These are phyloP conservation scores for Saccharata proteae DNA, from an alignment of 2,329 filamentous ascomycete species.

Conservation along the genomic window DNA sequence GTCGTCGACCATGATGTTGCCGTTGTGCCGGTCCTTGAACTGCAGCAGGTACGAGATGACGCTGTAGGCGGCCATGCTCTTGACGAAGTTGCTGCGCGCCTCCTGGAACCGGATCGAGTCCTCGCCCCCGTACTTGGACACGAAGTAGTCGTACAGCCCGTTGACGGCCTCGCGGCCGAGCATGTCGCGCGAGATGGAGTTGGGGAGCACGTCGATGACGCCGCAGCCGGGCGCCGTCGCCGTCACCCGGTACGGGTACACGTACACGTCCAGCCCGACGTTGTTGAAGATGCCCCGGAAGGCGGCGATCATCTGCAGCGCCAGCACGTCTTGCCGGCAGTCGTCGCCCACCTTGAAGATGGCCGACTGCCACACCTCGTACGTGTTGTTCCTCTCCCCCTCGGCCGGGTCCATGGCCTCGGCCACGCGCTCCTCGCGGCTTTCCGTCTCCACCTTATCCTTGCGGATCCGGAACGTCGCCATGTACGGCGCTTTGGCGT, in stretches of 20 bases:
- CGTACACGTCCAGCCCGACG: constrained; percentile 89
- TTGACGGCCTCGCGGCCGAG: constrained; percentile 96
- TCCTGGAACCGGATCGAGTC: constrained; percentile 91
- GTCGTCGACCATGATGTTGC: constrained; percentile 99
- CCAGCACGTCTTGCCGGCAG: constrained; percentile 91
- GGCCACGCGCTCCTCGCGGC: constrained; percentile 32
- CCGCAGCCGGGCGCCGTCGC: constrained; percentile 94
- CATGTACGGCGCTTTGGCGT: constrained; percentile 98
- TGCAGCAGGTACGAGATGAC: constrained; percentile 94
- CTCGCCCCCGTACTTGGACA: constrained; percentile 93
- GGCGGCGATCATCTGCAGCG: constrained; percentile 92
- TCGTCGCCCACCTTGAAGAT: constrained; percentile 99
- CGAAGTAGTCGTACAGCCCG: constrained; percentile 94
- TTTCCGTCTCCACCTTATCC: constrained; percentile 44
- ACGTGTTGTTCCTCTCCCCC: constrained; percentile 41
- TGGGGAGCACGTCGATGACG: constrained; percentile 94
- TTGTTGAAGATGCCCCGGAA: constrained; percentile 96
- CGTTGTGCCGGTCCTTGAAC: constrained; percentile 98
- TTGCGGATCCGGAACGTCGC: constrained; percentile 96
- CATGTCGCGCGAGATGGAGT: constrained; percentile 98
- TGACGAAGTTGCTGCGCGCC: constrained; percentile 93
- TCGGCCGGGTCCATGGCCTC: constrained; percentile 35
- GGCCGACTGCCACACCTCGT: constrained; percentile 97
- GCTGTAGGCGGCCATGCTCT: constrained; percentile 97
- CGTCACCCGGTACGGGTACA: constrained; percentile 93